Evolutionary conservation across 768 basidiomycete species (phyloP), one percentile per base, ranked within the genome.

Genomic region (Russula sp.): DNA sequence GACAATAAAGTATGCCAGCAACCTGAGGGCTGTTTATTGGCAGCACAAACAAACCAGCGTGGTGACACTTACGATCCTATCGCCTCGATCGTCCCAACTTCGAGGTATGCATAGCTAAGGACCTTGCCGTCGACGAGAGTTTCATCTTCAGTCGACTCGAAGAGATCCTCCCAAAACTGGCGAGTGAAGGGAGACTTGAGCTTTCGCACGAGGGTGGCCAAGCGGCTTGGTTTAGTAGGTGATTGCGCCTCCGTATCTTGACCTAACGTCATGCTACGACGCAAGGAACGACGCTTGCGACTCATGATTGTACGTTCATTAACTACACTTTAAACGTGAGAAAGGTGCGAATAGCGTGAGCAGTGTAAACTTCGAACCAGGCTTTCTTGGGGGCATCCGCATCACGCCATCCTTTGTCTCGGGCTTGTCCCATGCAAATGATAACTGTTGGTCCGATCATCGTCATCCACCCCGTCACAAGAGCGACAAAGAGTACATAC

Each of bases 391-490:
- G 29, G 71, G 74, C 76, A 86, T 75, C 25, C 84, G 79, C 86
- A 87, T 87, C 39, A 87, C 70, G 32, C 84, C 84, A 66, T 86
- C 85, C 36, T 71, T 67, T 0, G 83, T 83, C 70, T 87, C 85
- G 0, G 86, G 83, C 63, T 82, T 76, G 69, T 87, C 86, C 86
- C 86, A 87, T 0, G 86, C 86, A 60, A 87, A 87, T 1, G 85
- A 84, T 14, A 87, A 75, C 83, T 84, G 61, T 39, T 8, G 10
- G 20, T 29, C 8, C 53, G 35, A 60, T 56, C 46, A 53, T 35
- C 5, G 52, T 62, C 29, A 52, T 36, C 43, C n/a, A n/a, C 29
- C 7, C 11, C 7, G 35, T 32, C 41, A 49, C 22, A 32, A 34
- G 38, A 36, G 16, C 4, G 25, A 38, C 39, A 39, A 3, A 61